Evolutionary conservation across 768 basidiomycete genomes (phyloP), one percentile per base, ranked within the genome.

Genomic region (Trametes cingulata): DNA sequence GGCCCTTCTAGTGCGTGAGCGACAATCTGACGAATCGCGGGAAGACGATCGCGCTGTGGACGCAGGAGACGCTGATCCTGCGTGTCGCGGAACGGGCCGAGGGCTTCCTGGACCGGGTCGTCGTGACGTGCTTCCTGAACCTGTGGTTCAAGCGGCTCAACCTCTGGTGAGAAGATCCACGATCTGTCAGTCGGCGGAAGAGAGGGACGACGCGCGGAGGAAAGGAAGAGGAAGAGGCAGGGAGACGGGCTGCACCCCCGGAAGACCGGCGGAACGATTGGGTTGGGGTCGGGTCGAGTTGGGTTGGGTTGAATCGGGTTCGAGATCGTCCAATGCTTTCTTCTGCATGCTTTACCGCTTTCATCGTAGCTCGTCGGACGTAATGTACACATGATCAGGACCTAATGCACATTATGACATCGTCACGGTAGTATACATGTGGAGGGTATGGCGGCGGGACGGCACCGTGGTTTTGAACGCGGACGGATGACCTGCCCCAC

Each of bases 51-150:
- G 83, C 82, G 43, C 71, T 63, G 17, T 84, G 82, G 82, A 72
- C 71, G 33, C 76, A 76, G 53, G 71, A 73, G 20, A 68, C 74
- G 29, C 71, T 65, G 49, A 74, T 62, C 50, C 71, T 85, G 59
- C 71, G 67, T n/a, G 79, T 84, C 14, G 66, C 75, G 35, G 68
- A 73, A 29, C 74, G 76, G 13, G 79, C 66, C 22, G 76, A 76
- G 42, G 63, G 58, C 14, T 72, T 80, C 45, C 68, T 83, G 37
- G 83, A 84, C 68, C 77, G 80, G 40, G 60, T 85, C 20, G 77
- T 85, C 14, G 77, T 84, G 40, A 84, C 83, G 17, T 82, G 79
- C 56, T 73, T 83, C 65, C 70, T 84, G 63, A 79, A 84, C 67
- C 61, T 80, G 24, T 85, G 83, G 82, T 76, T 79, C 66, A 77